Conservation (phyloP, 345 rosid genomes). For the Citrus inodora region DNA sequence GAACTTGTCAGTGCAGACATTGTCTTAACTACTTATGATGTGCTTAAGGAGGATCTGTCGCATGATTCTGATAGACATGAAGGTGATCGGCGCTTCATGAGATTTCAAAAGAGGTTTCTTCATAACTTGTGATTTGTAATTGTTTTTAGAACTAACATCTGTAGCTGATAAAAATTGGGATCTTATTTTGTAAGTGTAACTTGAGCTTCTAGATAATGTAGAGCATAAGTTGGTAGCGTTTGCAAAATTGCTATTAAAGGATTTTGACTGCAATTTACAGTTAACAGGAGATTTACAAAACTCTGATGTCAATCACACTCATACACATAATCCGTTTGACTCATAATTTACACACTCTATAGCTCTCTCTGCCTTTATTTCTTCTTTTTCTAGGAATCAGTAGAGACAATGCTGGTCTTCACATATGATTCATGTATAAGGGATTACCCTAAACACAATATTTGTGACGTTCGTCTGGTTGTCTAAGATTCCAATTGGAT, state of each 20-base stretch:
- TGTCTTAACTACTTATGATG: slow-evolving; percentile 90
- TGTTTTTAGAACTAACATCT: slow-evolving; percentile 1
- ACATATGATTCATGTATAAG: background rate
- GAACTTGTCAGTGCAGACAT: slow-evolving; percentile 76
- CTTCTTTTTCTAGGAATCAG: background rate
- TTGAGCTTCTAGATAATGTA: background rate
- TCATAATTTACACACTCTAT: background rate
- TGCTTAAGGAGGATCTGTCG: slow-evolving; percentile 91
- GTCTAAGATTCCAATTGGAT: background rate
- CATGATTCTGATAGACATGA: slow-evolving; percentile 92
- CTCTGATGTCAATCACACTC: background rate
- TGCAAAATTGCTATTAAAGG: background rate
- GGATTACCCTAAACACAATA: background rate
- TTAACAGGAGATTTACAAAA: background rate
- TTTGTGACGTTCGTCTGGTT: background rate
- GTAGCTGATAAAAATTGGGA: background rate
- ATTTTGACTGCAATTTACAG: background rate
- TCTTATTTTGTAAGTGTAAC: background rate
- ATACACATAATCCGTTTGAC: background rate
- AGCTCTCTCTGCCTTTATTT: background rate
- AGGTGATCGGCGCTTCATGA: slow-evolving; percentile 84
- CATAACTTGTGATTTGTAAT: slow-evolving; percentile 20
- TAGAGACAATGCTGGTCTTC: background rate
- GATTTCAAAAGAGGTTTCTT: slow-evolving; percentile 85
- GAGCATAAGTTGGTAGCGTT: background rate